Base-by-base conservation (phyloP, 495 filamentous ascomycete species). In the Daldinia grandis region DNA sequence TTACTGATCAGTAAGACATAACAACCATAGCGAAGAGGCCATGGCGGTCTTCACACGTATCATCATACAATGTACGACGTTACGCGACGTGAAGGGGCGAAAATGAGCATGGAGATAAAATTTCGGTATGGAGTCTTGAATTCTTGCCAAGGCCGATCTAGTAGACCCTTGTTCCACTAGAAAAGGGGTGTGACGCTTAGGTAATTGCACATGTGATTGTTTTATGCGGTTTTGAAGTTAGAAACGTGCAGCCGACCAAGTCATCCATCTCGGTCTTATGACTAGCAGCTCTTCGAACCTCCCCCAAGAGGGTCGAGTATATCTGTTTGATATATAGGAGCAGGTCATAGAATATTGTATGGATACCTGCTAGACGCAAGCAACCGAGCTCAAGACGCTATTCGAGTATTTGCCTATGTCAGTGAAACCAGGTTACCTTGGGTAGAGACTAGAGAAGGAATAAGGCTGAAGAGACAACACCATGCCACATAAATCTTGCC, bases 101-200 rank as follows among this genome's bases (percentile, higher is more conserved):
- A 47, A 56, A 61, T 56, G 19, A 47, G 33, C 55, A 17, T 35
- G 24, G 14, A 17, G 37, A 25, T 9, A 14, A 44, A 19, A 53
- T 38, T 60, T 54, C 64, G 47, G 57, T 55, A 72, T 68, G 38
- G 62, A 63, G 27, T 61, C 30, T 59, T 54, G 49, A 60, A 21
- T 56, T 68, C 60, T 58, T 15, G 69, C 69, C 60, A 67, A 72
- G 69, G 56, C 58, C 28, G 33, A 47, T 24, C 33, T 44, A 37
- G 8, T 2, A 24, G 57, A 47, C 28, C 42, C 49, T 47, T 67
- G 53, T 42, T 28, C 14, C 27, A 44, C 40, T 17, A 7, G 17
- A 37, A 35, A 14, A 10, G 31, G 25, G 44, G 37, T 14, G 3
- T 38, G 5, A n/a, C 6, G n/a, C 44, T 24, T 49, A 50, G 56